Conservation (phyloP, 768 basidiomycete species). For the Infundibulicybe gibba region DNA sequence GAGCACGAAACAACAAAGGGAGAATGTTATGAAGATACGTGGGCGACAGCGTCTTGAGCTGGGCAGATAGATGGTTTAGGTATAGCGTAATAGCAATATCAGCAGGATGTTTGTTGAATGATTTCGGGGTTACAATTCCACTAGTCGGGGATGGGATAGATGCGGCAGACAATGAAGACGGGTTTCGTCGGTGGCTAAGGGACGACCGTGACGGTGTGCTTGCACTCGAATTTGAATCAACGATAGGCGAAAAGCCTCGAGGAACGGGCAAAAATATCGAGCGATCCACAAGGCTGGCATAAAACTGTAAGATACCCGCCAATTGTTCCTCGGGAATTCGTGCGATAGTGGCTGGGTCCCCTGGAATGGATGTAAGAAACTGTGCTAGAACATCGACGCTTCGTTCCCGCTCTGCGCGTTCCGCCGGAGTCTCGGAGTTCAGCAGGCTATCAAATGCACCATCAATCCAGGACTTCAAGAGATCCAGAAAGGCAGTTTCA, state of each 20-base stretch:
- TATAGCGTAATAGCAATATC: constrained; percentile 64
- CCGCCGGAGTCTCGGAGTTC: constrained; percentile 23
- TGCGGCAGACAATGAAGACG: constrained; percentile 55
- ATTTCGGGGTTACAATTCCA: constrained; percentile 19
- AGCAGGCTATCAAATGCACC: constrained; percentile 56
- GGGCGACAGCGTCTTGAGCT: constrained; percentile 57
- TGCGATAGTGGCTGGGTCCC: constrained; percentile 49
- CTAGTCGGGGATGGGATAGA: constrained; percentile 29
- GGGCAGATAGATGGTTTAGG: constrained; percentile 57
- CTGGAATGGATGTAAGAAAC: constrained; percentile 51
- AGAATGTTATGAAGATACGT: constrained; percentile 51
- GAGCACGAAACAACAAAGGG: constrained; percentile 70
- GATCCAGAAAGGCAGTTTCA: constrained; percentile 50
- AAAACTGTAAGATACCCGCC: constrained; percentile 55
- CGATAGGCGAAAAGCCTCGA: constrained; percentile 28
- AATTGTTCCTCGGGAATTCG: constrained; percentile 59
- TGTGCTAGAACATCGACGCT: constrained; percentile 57
- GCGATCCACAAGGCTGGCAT: constrained; percentile 53
- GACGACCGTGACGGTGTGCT: constrained; percentile 17
- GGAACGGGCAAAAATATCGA: constrained; percentile 36
- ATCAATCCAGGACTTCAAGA: constrained; percentile 64
- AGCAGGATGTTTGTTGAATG: constrained; percentile 42
- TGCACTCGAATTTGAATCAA: constrained; percentile 25
- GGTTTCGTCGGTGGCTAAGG: constrained; percentile 51
- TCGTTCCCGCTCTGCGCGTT: constrained; percentile 50